Evolutionary conservation across 2,329 filamentous ascomycete species (phyloP).

Genomic region (Aspergillus fumigatus): DNA sequence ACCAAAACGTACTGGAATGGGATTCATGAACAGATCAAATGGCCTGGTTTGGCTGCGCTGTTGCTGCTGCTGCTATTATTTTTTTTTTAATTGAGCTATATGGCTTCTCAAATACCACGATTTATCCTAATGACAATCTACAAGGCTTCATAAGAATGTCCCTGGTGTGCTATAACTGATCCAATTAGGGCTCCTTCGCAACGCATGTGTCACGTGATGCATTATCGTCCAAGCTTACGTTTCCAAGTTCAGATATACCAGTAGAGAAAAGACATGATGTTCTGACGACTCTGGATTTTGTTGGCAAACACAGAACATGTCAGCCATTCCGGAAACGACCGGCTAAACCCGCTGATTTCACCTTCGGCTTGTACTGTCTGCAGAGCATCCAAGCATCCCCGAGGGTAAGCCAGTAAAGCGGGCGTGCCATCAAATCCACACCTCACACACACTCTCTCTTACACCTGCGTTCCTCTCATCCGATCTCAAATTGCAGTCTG

Average conservation of each 20-base stretch:
- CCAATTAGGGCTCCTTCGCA: not conserved
- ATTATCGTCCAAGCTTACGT: not conserved
- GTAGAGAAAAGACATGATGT: not conserved
- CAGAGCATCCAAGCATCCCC: not conserved
- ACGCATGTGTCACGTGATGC: not conserved
- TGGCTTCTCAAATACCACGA: not conserved
- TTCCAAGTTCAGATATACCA: not conserved
- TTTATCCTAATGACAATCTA: not conserved
- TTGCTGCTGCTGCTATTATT: conserved; percentile 13
- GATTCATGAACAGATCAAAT: conserved; percentile 3
- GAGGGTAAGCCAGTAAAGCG: not conserved
- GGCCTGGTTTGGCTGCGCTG: conserved; percentile 1
- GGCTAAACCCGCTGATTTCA: not conserved
- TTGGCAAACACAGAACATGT: not conserved
- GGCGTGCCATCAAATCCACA: not conserved
- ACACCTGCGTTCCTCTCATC: conserved; percentile 1
- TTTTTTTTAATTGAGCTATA: conserved; percentile 11
- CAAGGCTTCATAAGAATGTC: not conserved
- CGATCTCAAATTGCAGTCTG: conserved; percentile 2
- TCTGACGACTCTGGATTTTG: not conserved
- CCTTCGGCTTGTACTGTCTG: not conserved
- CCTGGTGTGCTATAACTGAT: not conserved
- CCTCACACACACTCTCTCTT: not conserved
- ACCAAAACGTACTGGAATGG: conserved; percentile 14
- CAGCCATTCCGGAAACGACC: not conserved